Evolutionary conservation across 768 basidiomycete genomes (phyloP).

Genomic region (Punctularia strigosozonata): DNA sequence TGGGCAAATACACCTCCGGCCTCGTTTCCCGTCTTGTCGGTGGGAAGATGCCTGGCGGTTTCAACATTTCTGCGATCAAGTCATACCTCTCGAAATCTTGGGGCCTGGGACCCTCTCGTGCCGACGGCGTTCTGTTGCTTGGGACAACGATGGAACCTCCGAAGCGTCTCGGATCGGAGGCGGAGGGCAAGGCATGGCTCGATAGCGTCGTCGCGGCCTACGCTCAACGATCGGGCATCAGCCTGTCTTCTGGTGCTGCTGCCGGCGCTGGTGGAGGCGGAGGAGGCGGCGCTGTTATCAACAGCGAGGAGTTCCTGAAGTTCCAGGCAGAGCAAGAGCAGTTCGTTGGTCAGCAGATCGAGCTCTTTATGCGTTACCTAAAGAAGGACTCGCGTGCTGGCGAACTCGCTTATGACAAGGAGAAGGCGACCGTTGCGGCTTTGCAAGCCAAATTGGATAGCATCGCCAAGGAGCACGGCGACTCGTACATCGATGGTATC

Average conservation of each 20-base stretch:
- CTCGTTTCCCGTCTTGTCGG: conserved; percentile 87
- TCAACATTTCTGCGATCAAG: conserved; percentile 90
- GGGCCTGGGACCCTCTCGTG: conserved; percentile 87
- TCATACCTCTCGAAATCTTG: conserved; percentile 81
- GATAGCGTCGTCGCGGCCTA: conserved; percentile 77
- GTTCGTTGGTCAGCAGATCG: conserved; percentile 87
- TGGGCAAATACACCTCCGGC: conserved; percentile 90
- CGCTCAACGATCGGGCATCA: conserved; percentile 82
- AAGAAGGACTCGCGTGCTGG: conserved; percentile 88
- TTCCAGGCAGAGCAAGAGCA: conserved; percentile 91
- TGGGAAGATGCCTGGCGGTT: conserved; percentile 97
- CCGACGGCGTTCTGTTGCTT: conserved; percentile 83
- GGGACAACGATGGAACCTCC: conserved; percentile 89
- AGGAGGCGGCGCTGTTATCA: conserved; percentile 77
- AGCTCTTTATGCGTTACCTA: conserved; percentile 95
- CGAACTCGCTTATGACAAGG: conserved; percentile 78
- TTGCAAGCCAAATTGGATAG: conserved; percentile 84
- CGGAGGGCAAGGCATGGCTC: conserved; percentile 89
- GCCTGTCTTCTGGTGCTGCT: conserved; percentile 57
- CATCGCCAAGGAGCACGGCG: conserved; percentile 87
- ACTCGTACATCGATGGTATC: conserved; percentile 87
- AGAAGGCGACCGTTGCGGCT: conserved; percentile 58
- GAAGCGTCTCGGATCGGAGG: conserved; percentile 85
- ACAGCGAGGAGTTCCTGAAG: conserved; percentile 96
- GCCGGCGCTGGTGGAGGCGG: conserved; percentile 49